Percentiles rank a stretch among this genome's conserved stretches.
Evolutionary conservation across 345 rosid species (phyloP).

Genomic region (Ailanthus altissimus): DNA sequence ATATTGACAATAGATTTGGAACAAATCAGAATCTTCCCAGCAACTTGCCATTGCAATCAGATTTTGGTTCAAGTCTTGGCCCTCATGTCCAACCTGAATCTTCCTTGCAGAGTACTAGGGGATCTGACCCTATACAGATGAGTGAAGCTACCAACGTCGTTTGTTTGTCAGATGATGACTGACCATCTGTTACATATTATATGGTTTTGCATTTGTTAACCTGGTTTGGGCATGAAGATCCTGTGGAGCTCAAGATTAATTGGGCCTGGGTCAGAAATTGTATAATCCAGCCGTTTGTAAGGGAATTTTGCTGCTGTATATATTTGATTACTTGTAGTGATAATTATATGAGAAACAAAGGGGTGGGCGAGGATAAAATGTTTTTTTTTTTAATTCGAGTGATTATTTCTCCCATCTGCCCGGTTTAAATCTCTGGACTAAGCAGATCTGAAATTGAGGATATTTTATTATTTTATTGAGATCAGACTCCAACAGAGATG

Average conservation of each 20-base stretch:
- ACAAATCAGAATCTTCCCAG: constrained; percentile 15
- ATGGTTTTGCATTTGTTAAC: neutral
- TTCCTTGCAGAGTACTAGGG: constrained; percentile 2
- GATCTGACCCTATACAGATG: neutral
- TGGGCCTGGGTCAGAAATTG: constrained; percentile 1
- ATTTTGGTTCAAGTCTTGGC: constrained; percentile 11
- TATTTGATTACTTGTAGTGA: constrained; percentile 1
- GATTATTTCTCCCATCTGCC: neutral
- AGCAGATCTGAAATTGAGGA: neutral
- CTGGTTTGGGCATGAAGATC: neutral
- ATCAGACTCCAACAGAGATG: neutral
- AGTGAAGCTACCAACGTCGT: constrained; percentile 37
- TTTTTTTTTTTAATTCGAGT: neutral
- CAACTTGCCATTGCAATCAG: constrained; percentile 12
- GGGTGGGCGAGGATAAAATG: too few species aligned
- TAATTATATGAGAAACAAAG: neutral
- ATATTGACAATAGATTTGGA: constrained; percentile 20
- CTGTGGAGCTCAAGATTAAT: neutral
- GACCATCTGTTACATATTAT: constrained; percentile 14
- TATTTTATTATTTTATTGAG: too few species aligned
- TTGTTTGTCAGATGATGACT: constrained; percentile 64
- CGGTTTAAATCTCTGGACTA: neutral
- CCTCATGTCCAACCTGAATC: constrained; percentile 16
- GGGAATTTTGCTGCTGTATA: neutral
- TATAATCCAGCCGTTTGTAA: neutral